phyloP scores from a whole-genome alignment of 208 protist genomes.

The Naegleria gruberi region DNA sequence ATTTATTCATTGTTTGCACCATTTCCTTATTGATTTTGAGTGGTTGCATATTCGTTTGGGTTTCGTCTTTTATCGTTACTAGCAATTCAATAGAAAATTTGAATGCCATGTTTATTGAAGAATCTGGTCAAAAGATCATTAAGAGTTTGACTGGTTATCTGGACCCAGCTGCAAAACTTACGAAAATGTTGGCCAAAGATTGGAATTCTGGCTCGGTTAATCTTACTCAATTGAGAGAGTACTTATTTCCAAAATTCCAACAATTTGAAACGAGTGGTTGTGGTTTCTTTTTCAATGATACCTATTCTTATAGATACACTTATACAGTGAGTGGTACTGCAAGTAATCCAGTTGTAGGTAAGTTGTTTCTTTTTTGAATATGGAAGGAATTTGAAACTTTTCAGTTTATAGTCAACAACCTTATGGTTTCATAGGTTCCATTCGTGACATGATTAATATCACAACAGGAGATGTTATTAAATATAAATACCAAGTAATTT shows the following conservation, averaged over 20 bases:
- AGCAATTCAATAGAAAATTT: not conserved
- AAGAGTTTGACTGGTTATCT: not conserved
- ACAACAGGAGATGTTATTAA: not conserved
- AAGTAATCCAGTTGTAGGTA: not conserved
- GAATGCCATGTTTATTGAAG: not conserved
- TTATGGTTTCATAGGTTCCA: not conserved
- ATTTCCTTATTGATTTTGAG: not conserved
- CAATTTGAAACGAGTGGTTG: not conserved
- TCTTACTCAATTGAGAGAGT: not conserved
- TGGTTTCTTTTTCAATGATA: not conserved
- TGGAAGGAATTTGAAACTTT: too few species aligned
- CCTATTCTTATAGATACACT: not conserved
- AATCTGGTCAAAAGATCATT: not conserved
- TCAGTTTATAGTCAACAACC: not conserved
- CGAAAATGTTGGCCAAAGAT: not conserved
- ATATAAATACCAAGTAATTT: not conserved
- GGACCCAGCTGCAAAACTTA: not conserved
- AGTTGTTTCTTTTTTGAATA: too few species aligned
- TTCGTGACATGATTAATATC: not conserved
- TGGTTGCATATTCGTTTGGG: not conserved
- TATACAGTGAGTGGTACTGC: not conserved
- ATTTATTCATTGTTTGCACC: not conserved
- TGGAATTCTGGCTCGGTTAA: not conserved
- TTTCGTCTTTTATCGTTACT: not conserved
- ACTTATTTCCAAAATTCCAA: not conserved